Evolutionary conservation across 2,329 filamentous ascomycete species (phyloP).

Genomic region (Neonectria coccinea): DNA sequence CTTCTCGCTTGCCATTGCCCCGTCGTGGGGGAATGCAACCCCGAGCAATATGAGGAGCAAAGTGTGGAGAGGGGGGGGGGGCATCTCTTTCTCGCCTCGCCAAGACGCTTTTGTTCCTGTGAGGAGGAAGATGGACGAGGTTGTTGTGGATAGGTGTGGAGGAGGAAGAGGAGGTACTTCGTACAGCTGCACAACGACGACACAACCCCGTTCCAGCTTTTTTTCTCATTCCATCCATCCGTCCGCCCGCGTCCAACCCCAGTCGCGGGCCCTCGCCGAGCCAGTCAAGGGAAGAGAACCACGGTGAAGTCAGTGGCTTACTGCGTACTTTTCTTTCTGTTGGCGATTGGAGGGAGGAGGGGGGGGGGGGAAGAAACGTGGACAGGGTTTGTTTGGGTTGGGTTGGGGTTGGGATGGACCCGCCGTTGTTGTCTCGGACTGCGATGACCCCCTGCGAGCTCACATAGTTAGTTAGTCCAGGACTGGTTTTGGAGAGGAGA

Average conservation of each 20-base stretch:
- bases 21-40: slow-evolving; percentile 26
- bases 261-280: slow-evolving; percentile 18
- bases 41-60: slow-evolving; percentile 29
- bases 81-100: slow-evolving; percentile 29
- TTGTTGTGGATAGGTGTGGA: neutral
- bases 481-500: neutral
- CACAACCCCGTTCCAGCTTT: neutral
- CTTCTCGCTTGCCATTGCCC: slow-evolving; percentile 29
- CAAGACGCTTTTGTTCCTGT: slow-evolving; percentile 28
- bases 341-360: slow-evolving; percentile 23
- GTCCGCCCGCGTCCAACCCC: slow-evolving; percentile 36
- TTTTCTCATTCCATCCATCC: slow-evolving; percentile 32
- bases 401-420: slow-evolving; percentile 5
- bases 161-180: neutral
- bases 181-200: slow-evolving; percentile 4
- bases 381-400: neutral
- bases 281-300: slow-evolving; percentile 23
- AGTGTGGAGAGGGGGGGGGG: slow-evolving; percentile 27
- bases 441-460: neutral
- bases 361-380: slow-evolving; percentile 4
- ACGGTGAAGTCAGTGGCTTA: slow-evolving; percentile 18
- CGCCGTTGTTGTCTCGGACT: slow-evolving; percentile 4
- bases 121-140: slow-evolving; percentile 3
- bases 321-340: slow-evolving; percentile 1
- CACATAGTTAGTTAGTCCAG: neutral